phyloP scores from a whole-genome alignment of 2,329 filamentous ascomycete species.

The Seiridium unicorne region DNA sequence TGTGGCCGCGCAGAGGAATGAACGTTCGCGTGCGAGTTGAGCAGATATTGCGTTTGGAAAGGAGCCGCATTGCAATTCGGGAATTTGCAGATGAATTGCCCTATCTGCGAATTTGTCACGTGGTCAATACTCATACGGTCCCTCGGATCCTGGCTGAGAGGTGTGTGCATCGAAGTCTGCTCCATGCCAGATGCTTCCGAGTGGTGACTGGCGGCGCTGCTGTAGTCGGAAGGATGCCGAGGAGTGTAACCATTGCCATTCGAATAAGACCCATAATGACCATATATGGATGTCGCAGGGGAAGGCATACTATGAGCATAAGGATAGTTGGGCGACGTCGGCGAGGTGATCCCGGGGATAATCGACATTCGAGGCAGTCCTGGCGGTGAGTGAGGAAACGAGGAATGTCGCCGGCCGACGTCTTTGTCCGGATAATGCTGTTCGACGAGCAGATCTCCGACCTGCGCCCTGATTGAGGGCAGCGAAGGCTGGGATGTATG shows the following conservation, averaged over 20 bases:
- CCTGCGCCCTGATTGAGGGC: conserved; percentile 34
- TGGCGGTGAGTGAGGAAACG: conserved; percentile 34
- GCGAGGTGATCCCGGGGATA: conserved; percentile 36
- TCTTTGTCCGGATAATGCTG: conserved; percentile 23
- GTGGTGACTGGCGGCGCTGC: conserved; percentile 33
- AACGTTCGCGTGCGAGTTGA: conserved; percentile 78
- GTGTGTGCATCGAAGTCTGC: conserved; percentile 42
- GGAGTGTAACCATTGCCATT: conserved; percentile 24
- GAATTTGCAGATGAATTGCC: conserved; percentile 56
- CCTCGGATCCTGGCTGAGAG: conserved; percentile 23
- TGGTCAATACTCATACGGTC: conserved; percentile 60
- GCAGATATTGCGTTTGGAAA: conserved; percentile 74
- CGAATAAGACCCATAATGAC: conserved; percentile 34
- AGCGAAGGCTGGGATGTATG: conserved; percentile 38
- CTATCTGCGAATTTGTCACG: conserved; percentile 50
- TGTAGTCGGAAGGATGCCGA: conserved; percentile 39
- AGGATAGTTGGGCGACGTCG: conserved; percentile 47
- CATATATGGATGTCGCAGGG: conserved; percentile 38
- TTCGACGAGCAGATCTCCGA: conserved; percentile 31
- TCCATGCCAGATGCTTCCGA: conserved; percentile 40
- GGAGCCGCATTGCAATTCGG: conserved; percentile 67
- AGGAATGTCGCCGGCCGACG: conserved; percentile 21
- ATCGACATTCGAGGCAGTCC: conserved; percentile 28
- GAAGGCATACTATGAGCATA: conserved; percentile 46
- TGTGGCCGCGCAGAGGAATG: conserved; percentile 65